Evolutionary conservation across 169 alveolate genomes (phyloP).

Genomic region (Plasmodium gonderi): DNA sequence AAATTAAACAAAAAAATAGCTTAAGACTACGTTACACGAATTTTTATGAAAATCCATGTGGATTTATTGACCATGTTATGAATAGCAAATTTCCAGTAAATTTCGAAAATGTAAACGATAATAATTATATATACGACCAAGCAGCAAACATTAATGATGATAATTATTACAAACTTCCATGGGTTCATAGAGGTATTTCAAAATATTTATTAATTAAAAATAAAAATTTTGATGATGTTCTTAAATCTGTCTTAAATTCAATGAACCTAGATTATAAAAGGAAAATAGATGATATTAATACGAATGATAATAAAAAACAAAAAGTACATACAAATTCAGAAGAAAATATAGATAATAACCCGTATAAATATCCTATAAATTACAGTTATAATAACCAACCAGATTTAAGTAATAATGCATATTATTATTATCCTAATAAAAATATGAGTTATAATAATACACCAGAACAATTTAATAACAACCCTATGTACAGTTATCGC

Average conservation of each 20-base stretch:
- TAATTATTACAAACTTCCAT: conserved; percentile 63
- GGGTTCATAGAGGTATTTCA: conserved; percentile 76
- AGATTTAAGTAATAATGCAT: conserved; percentile 34
- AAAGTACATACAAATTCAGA: neutral
- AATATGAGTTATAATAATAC: conserved; percentile 42
- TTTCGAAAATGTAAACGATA: conserved; percentile 34
- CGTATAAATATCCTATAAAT: conserved; percentile 9
- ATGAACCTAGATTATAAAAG: conserved; percentile 65
- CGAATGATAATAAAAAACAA: conserved; percentile 28
- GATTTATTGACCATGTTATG: conserved; percentile 72
- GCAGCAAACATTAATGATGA: conserved; percentile 75
- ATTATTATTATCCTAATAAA: conserved; percentile 23
- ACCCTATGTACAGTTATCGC: conserved; percentile 13
- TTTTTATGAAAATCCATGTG: conserved; percentile 74
- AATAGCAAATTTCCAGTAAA: conserved; percentile 65
- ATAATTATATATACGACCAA: conserved; percentile 53
- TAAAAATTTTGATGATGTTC: conserved; percentile 69
- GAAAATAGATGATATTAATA: conserved; percentile 12
- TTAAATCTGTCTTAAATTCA: conserved; percentile 61
- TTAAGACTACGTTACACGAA: conserved; percentile 60
- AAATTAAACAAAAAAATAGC: conserved; percentile 62
- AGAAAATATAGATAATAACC: neutral
- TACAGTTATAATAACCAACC: neutral
- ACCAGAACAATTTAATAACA: conserved; percentile 19
- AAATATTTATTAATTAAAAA: conserved; percentile 60